Evolutionary conservation across 805 yeast genomes (phyloP), one percentile per base, ranked within the genome.

Genomic region (Saccharomyces cerevisiae): DNA sequence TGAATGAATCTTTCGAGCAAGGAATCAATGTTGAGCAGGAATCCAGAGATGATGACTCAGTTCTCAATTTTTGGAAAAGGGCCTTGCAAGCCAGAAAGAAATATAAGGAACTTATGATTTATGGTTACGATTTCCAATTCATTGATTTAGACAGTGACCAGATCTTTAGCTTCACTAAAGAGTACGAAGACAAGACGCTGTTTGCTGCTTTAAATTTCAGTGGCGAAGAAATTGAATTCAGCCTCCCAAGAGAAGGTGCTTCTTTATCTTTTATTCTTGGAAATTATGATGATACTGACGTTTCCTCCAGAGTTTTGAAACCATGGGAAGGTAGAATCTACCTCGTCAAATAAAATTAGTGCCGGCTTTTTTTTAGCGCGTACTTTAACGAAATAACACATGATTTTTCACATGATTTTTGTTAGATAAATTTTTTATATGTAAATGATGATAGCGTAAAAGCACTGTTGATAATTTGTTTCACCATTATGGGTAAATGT

Each of bases 1-100:
- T 55, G 47, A 57, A 51, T 32, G 54, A 52, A 41, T 43, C 56
- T 1, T 57, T 50, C 52, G 49, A 51, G 26, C 53, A 65, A 53
- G 76, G 74, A 51, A 73, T 79, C 62, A 80, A 80, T 57, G 83
- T 74, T 27, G 74, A 71, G 6, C 65, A 72, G 4, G 81, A 79
- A 63, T 62, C 70, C 21, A 56, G 71, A 43, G 81, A 79, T 62
- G 75, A 76, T 10, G 57, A 73, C 50, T 79, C 83, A 0, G 70
- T 78, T 30, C 70, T 73, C 57, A 61, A 66, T 55, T 80, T 76
- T 67, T 80, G 78, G 75, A 70, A 71, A 57, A 67, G 69, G 57
- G 72, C 77, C 4, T 63, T 80, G 53, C 57, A 61, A 46, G 53
- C 71, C 11, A 75, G 84, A 68, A 76, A 76, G 63, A 62, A 64